Evolutionary conservation across 352 stramenopile genomes (phyloP).

Genomic region (Aphanomyces astaci): DNA sequence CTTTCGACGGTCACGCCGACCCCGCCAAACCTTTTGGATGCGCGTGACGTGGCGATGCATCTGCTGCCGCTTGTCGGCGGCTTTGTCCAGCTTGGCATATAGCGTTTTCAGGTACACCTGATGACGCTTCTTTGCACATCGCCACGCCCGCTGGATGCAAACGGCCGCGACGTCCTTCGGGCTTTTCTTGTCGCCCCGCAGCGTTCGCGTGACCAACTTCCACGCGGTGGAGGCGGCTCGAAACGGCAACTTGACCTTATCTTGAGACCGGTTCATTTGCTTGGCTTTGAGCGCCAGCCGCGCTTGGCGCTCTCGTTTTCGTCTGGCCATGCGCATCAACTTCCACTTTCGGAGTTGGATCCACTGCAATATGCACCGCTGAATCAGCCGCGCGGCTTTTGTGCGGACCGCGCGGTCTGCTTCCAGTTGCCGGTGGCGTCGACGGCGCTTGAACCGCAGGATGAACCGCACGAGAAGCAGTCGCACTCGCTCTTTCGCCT

Average conservation of each 20-base stretch:
- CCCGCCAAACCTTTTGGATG: conserved; percentile 18
- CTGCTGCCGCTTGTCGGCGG: not conserved
- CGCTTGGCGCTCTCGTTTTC: not conserved
- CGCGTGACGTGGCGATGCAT: not conserved
- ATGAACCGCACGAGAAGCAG: not conserved
- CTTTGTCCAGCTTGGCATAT: conserved; percentile 2
- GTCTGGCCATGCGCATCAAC: not conserved
- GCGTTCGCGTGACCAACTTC: not conserved
- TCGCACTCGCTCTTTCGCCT: not conserved
- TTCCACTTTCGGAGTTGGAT: conserved; percentile 19
- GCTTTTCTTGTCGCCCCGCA: not conserved
- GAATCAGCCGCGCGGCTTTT: conserved; percentile 1
- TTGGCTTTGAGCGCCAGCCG: not conserved
- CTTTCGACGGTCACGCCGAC: conserved; percentile 7
- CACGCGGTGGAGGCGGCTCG: not conserved
- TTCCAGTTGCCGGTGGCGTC: not conserved
- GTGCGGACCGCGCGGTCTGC: not conserved
- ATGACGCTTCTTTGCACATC: conserved; percentile 3
- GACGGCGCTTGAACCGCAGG: not conserved
- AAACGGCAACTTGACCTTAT: not conserved
- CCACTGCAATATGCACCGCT: not conserved
- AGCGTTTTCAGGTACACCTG: conserved; percentile 5
- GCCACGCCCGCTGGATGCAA: conserved; percentile 10
- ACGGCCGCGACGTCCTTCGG: not conserved
- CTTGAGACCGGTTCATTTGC: not conserved